Conservation (phyloP, 345 rosid genomes). For the Sisymbrium altissimum region DNA sequence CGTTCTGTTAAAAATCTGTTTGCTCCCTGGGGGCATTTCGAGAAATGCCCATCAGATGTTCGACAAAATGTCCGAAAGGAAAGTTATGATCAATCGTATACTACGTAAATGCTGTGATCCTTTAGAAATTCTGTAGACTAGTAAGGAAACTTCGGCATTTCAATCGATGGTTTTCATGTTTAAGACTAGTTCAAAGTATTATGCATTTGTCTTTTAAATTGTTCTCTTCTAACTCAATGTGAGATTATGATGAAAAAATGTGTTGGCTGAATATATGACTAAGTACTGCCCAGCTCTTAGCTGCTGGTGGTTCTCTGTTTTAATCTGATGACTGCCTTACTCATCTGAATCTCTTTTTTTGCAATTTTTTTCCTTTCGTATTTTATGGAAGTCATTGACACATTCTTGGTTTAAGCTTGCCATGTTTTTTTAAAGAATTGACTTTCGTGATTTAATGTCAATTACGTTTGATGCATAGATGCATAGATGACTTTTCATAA, state of each 20-base stretch:
- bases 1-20: neutral
- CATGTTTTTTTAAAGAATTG: conserved; percentile 16
- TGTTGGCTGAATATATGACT: conserved; percentile 41
- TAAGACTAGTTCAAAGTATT: neutral
- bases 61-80: conserved; percentile 29
- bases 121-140: no score
- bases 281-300: conserved; percentile 47
- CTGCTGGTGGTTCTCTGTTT: conserved; percentile 50
- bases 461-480: conserved; percentile 1
- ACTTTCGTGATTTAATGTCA: conserved; percentile 20
- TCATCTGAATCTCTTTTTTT: conserved; percentile 56
- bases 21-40: neutral
- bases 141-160: neutral
- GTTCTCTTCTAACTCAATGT: neutral
- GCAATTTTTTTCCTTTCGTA: neutral
- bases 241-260: conserved; percentile 43
- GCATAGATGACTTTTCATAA: no score
- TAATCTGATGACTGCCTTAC: conserved; percentile 63
- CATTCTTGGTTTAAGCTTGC: conserved; percentile 27
- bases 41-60: conserved; percentile 23
- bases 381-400: neutral
- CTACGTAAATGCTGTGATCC: neutral
- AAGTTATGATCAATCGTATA: neutral
- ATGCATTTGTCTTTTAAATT: neutral
- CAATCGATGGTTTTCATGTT: neutral